These are phyloP conservation scores for Yamadazyma mexicana DNA, from an alignment of 1,139 yeast genomes.

Conservation along the genomic window DNA sequence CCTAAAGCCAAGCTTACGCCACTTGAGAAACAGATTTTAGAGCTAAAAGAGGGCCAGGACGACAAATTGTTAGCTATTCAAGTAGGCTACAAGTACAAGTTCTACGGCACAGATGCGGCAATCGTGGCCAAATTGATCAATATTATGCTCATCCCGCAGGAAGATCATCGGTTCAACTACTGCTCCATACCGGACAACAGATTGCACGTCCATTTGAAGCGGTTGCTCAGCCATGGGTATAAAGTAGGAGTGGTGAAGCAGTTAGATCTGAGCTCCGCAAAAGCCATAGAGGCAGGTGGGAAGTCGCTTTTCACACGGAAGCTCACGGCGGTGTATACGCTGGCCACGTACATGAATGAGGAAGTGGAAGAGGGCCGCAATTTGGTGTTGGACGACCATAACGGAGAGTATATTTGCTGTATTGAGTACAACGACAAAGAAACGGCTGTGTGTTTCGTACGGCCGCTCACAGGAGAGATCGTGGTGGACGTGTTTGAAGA, in stretches of 20 bases:
- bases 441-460: slow-evolving; percentile 58
- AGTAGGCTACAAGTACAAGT: slow-evolving; percentile 88
- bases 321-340: slow-evolving; percentile 73
- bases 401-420: slow-evolving; percentile 26
- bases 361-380: slow-evolving; percentile 31
- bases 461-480: slow-evolving; percentile 77
- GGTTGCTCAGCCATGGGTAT: slow-evolving; percentile 59
- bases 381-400: slow-evolving; percentile 19
- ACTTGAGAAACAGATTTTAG: slow-evolving; percentile 72
- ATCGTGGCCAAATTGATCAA: slow-evolving; percentile 65
- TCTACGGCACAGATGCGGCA: slow-evolving; percentile 82
- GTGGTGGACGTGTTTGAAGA: slow-evolving; percentile 69
- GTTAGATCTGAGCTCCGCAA: slow-evolving; percentile 75
- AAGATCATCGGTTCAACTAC: slow-evolving; percentile 58
- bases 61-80: slow-evolving; percentile 79
- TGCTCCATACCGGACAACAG: slow-evolving; percentile 82
- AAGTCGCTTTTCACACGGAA: slow-evolving; percentile 58
- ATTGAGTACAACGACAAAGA: background rate
- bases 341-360: slow-evolving; percentile 79
- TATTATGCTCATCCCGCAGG: slow-evolving; percentile 66
- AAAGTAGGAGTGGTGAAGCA: slow-evolving; percentile 91
- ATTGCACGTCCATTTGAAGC: slow-evolving; percentile 70
- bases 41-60: slow-evolving; percentile 54
- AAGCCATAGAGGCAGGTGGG: slow-evolving; percentile 34
- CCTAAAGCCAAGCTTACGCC: slow-evolving; percentile 55